Conservation (phyloP, 805 yeast species). For the Ogataea zsoltii region DNA sequence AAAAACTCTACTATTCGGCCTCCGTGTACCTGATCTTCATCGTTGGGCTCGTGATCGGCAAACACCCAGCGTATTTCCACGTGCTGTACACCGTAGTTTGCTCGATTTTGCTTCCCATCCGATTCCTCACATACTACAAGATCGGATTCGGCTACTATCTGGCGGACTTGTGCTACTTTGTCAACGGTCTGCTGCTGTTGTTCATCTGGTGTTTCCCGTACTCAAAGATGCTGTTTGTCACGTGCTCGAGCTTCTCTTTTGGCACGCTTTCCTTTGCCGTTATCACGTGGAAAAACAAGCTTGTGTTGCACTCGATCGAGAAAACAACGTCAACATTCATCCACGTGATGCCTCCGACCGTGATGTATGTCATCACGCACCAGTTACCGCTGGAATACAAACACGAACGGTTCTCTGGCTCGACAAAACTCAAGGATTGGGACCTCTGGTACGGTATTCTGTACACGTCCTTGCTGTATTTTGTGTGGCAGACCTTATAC, state of each 20-base stretch:
- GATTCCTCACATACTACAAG: constrained; percentile 81
- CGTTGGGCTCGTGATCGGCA: constrained; percentile 77
- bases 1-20: constrained; percentile 77
- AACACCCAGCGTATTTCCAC: constrained; percentile 76
- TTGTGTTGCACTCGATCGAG: constrained; percentile 88
- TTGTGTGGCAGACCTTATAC: constrained; percentile 86
- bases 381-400: constrained; percentile 56
- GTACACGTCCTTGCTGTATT: constrained; percentile 79
- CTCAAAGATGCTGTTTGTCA: constrained; percentile 69
- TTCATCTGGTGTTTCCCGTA: constrained; percentile 84
- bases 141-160: constrained; percentile 79
- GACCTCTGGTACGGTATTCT: constrained; percentile 66
- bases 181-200: constrained; percentile 64
- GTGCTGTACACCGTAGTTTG: constrained; percentile 66
- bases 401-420: constrained; percentile 73
- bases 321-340: constrained; percentile 90
- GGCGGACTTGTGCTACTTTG: constrained; percentile 93
- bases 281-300: constrained; percentile 91
- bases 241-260: constrained; percentile 82
- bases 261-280: constrained; percentile 94
- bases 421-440: constrained; percentile 69
- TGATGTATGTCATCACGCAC: constrained; percentile 85
- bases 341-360: constrained; percentile 87
- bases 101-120: constrained; percentile 71
- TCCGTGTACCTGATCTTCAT: constrained; percentile 68